Base-by-base conservation (phyloP, 148 eudicot species). In the Heliamphora exappendiculata region DNA sequence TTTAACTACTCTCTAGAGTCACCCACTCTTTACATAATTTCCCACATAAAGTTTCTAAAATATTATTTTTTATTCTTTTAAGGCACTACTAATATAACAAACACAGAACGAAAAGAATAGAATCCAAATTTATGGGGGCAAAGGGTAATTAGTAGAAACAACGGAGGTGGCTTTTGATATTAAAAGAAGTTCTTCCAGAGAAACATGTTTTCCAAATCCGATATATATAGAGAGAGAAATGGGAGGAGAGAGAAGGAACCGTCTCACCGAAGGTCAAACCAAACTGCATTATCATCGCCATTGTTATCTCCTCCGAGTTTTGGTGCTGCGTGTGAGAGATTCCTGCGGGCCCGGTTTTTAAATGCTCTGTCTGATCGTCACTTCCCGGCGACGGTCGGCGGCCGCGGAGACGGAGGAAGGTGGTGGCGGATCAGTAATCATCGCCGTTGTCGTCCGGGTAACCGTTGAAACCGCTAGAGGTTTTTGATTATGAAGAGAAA, bases 401-500 rank as follows among this genome's bases (percentile, higher is more conserved):
- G 77, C 53, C 66, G 57, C 14, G 63, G 53, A 19, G 60, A 45
- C 1, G 60, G 73, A 12, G 51, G 77, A 4, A 53, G 53, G 24
- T 33, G 75, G 68, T 29, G 74, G 79, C 31, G 67, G 31, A 13
- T 51, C 24, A 41, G 66, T 74, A 13, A 11, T 63, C 44, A 33
- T 20, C 20, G 62, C 81, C 78, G 83, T 88, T 79, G 33, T 70
- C 73, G 70, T 33, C 31, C 87, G 82, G 81, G 89, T 81, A 28
- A 45, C 74, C 75, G 83, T 71, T 49, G 55, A 72, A 75, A 75
- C 62, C 65, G 33, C 34, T 67, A 78, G 66, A n/a, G 50, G 26
- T 44, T 44, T 79, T 75, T 57, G 76, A 80, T 80, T 84, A 91
- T 91, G 96, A 91, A 75, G 85, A 76, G 54, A 59, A 64, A 45